phyloP scores from a whole-genome alignment of 805 yeast species.

The Debaryomyces maramus region DNA sequence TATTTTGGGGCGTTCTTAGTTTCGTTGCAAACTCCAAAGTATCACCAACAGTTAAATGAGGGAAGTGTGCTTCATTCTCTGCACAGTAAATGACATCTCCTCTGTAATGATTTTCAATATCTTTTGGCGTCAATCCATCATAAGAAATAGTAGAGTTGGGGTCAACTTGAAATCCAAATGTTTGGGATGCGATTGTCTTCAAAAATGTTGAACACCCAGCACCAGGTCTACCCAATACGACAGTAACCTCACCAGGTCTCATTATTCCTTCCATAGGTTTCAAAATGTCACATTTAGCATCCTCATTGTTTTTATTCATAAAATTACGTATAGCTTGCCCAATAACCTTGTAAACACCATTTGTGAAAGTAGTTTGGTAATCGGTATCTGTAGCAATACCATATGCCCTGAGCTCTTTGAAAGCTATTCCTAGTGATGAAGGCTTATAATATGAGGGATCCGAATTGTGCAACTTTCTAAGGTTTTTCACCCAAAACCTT shows the following conservation, averaged over 20 bases:
- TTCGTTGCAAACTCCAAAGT: conserved; percentile 64
- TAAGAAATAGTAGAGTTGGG: conserved; percentile 48
- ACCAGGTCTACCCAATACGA: conserved; percentile 79
- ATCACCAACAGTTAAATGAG: conserved; percentile 65
- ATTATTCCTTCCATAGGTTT: conserved; percentile 67
- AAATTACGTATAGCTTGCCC: not conserved
- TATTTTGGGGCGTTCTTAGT: conserved; percentile 60
- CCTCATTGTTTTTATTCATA: conserved; percentile 1
- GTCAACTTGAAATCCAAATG: conserved; percentile 58
- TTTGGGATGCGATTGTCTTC: conserved; percentile 63
- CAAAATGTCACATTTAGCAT: conserved; percentile 46
- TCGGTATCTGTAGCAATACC: conserved; percentile 66
- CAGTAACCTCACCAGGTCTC: conserved; percentile 64
- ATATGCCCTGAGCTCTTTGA: conserved; percentile 52
- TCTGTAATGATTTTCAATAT: conserved; percentile 52
- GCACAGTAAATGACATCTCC: conserved; percentile 77
- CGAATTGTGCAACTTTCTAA: conserved; percentile 46
- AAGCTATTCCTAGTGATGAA: conserved; percentile 53
- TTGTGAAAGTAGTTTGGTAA: conserved; percentile 56
- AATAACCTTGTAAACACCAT: conserved; percentile 18
- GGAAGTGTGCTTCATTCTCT: conserved; percentile 67
- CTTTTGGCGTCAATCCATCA: conserved; percentile 54
- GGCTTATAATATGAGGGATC: conserved; percentile 65
- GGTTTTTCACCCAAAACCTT: conserved; percentile 61
- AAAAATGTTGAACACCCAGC: conserved; percentile 74